Base-by-base conservation (phyloP, 495 filamentous ascomycete genomes). In the Peziza echinospora region DNA sequence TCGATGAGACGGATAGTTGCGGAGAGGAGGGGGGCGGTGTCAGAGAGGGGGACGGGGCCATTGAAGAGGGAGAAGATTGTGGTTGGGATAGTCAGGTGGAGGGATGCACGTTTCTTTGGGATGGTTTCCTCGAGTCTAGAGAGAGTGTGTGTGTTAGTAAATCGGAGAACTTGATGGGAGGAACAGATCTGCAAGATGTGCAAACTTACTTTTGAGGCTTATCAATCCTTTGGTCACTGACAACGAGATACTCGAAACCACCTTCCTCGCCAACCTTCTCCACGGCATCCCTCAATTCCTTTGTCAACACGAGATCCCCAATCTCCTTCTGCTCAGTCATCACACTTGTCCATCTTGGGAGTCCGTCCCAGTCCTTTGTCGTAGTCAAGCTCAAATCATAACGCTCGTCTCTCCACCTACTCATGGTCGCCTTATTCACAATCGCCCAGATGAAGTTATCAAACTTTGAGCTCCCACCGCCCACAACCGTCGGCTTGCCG, bases 281-380 rank as follows among this genome's bases (percentile, higher is more conserved):
- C 54, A 93, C 69, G 11, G 85, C 85, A 47, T 80, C 71, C 58
- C 84, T 72, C 42, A 97, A 67, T 51, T 93, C 85, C 24, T 80
- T 71, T 22, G 83, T 89, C 26, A 96, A 68, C 34, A 96, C 62
- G 10, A 73, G 67, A 13, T 94, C 83, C n/a, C 85, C 93, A 53
- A 97, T 75, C 63, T 94, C 91, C 22, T 85, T 84, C 60, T 77
- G 92, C 70, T 97, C 89, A 51, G 73, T 85, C 89, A 97, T 93
- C 56, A 93, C 79, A 1, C 84, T 92, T 13, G 78, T 69, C 91
- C 91, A 96, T 47, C 66, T 63, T n/a, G 89, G 91, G 6, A 96
- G 72, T 66, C 86, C 92, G 22, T 76, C 54, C 63, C 86, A 77
- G 53, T 97, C 91, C 67, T 83, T 87, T 51, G 87, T 93, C 53